These are phyloP conservation scores for Malania oleifera DNA, from an alignment of 164 flowering plant genomes.

Conservation along the genomic window DNA sequence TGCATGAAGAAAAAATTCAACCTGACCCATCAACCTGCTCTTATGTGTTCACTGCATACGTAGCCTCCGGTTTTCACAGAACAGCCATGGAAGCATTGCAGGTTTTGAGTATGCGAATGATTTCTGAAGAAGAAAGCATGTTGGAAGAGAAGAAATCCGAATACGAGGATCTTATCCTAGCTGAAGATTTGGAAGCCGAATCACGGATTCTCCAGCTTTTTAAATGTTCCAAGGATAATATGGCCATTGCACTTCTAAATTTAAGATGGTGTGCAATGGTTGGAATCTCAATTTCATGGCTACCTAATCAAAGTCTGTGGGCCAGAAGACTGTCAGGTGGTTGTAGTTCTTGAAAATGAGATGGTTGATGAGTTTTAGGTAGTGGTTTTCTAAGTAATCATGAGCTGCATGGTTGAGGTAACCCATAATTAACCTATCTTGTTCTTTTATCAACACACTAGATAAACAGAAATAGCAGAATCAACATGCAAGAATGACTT, in stretches of 20 bases:
- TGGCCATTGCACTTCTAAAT: constrained; percentile 54
- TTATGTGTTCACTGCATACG: constrained; percentile 61
- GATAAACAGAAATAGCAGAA: too few relatives aligned
- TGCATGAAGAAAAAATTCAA: constrained; percentile 57
- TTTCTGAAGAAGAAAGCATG: constrained; percentile 38
- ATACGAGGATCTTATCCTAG: constrained; percentile 35
- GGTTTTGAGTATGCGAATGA: constrained; percentile 78
- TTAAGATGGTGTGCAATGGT: constrained; percentile 75
- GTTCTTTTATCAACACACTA: too few relatives aligned
- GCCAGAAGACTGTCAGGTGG: constrained; percentile 53
- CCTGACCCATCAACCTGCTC: constrained; percentile 80
- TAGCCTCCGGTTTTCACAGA: constrained; percentile 29
- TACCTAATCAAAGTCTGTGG: constrained; percentile 61
- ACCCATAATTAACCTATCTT: too few relatives aligned
- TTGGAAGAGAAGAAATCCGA: constrained; percentile 29
- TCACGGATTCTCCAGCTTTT: constrained; percentile 38
- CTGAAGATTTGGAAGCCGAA: constrained; percentile 57
- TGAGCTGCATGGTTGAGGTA: too few relatives aligned
- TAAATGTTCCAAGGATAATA: constrained; percentile 27
- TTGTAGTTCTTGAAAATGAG: too few relatives aligned
- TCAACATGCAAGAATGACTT: too few relatives aligned
- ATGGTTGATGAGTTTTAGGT: too few relatives aligned
- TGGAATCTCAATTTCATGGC: constrained; percentile 55
- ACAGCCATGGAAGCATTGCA: constrained; percentile 85
- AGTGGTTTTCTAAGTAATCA: too few relatives aligned